A percentile compares a stretch with the other conserved stretches of the same genome.
Conservation (phyloP, 768 basidiomycete genomes). For the Termitomyces sp. region DNA sequence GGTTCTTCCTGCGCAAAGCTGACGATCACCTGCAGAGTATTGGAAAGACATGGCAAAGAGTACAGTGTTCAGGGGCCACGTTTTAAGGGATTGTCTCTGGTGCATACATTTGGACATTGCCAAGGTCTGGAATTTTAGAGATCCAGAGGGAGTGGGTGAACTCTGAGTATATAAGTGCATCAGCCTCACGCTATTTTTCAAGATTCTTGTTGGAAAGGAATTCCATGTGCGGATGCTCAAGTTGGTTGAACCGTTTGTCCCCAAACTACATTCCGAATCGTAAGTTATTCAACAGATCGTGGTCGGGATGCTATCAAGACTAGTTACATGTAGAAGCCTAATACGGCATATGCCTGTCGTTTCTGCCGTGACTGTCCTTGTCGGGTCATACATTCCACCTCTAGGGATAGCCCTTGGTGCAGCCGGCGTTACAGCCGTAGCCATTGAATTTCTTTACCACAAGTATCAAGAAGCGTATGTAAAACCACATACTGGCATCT, state of each 20-base stretch:
- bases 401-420: neutral
- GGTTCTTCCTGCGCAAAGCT: neutral
- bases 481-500: neutral
- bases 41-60: slow-evolving; percentile 1
- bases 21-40: neutral
- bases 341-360: neutral
- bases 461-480: neutral
- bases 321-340: neutral
- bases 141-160: neutral
- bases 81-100: slow-evolving; percentile 1
- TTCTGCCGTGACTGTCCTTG: neutral
- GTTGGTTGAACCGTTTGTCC: neutral
- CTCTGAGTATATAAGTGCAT: neutral
- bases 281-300: neutral
- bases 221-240: neutral
- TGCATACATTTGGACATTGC: neutral
- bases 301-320: neutral
- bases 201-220: neutral
- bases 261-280: neutral
- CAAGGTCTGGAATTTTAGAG: slow-evolving; percentile 2
- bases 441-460: neutral
- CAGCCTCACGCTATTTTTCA: neutral
- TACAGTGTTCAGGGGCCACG: neutral
- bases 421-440: neutral
- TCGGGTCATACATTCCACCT: neutral